Conservation (phyloP, 805 yeast species). For the Metschnikowia borealis region DNA sequence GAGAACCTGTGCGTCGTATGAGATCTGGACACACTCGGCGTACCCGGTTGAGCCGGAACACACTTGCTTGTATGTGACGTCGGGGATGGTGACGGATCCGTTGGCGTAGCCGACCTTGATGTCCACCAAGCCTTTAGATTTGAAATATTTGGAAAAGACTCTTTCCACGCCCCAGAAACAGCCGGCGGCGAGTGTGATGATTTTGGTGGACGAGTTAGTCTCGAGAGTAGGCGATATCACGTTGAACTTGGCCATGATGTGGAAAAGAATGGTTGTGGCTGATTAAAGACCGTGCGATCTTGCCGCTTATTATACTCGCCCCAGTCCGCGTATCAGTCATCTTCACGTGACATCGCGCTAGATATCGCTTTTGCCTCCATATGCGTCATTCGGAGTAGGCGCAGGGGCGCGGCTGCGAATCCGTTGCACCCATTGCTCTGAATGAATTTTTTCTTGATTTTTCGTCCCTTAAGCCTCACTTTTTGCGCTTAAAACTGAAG, state of each 20-base stretch:
- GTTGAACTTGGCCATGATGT: slow-evolving; percentile 2
- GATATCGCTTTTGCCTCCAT: background rate
- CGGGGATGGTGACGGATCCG: slow-evolving; percentile 53
- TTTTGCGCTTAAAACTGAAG: slow-evolving; percentile 35
- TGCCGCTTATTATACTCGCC: background rate
- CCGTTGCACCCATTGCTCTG: background rate
- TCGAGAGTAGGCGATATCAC: slow-evolving; percentile 32
- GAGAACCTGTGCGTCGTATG: slow-evolving; percentile 70
- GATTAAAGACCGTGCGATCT: background rate
- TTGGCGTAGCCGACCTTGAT: slow-evolving; percentile 89
- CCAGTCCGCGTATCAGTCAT: background rate
- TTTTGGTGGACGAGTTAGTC: slow-evolving; percentile 31
- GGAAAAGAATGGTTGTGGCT: background rate
- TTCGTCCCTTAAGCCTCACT: background rate
- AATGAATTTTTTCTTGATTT: background rate
- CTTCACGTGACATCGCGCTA: slow-evolving; percentile 12
- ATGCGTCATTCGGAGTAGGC: background rate
- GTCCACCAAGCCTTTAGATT: slow-evolving; percentile 63
- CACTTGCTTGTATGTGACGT: slow-evolving; percentile 57
- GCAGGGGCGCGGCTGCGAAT: background rate
- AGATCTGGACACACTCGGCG: slow-evolving; percentile 82
- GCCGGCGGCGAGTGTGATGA: slow-evolving; percentile 49
- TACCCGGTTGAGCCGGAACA: slow-evolving; percentile 69
- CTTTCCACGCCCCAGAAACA: slow-evolving; percentile 92
- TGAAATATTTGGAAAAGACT: slow-evolving; percentile 68